Base-by-base conservation (phyloP, 805 yeast species). In the Lachancea sp. region DNA sequence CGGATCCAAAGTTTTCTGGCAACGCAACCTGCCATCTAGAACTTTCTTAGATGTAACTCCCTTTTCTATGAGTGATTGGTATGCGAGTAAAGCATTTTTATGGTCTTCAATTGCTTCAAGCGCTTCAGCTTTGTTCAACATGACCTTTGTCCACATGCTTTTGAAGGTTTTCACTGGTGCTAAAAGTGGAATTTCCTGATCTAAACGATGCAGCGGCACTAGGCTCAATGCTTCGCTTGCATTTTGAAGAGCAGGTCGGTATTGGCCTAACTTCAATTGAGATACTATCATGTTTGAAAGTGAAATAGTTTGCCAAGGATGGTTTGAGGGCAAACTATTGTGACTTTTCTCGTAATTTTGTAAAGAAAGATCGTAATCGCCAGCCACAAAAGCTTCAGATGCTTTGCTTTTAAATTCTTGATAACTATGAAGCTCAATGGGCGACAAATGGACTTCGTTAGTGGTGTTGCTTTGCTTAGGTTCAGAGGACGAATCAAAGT, bases 21-120 rank as follows among this genome's bases (percentile, higher is more conserved):
- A 85, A 47, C 99, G 74, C 55, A 91, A 74, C 59, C 79, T 88
- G 2, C 91, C 95, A 41, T 86, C 96, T 75, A 91, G 66, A 0
- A 79, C 71, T 26, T 75, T 69, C 47, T 80, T 78, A 27, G 79
- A 76, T 2, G 81, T 75, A 19, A 76, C 77, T 0, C 95, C 95
- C 48, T 79, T 76, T 46, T 78, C 76, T 15, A 93, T 72, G 41
- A 90, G 70, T 29, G 69, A 62, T 47, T 73, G 75, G 70, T 88
- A 91, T 5, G 76, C 59, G 0, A 63, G 69, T 20, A 85, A 68
- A 0, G 97, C 82, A 6, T 74, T 81, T 45, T 71, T 59, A 63
- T 74, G 86, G 52, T 74, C 75, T 56, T 93, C 99, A 43, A 80
- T 57, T 62, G 79, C 79, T 64, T 93, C 99, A 34, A 81, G 71